A percentile compares a stretch with the other conserved stretches of the same genome.
phyloP scores from a whole-genome alignment of 176 grass and related monocot species.

The Oropetium thomaeum region DNA sequence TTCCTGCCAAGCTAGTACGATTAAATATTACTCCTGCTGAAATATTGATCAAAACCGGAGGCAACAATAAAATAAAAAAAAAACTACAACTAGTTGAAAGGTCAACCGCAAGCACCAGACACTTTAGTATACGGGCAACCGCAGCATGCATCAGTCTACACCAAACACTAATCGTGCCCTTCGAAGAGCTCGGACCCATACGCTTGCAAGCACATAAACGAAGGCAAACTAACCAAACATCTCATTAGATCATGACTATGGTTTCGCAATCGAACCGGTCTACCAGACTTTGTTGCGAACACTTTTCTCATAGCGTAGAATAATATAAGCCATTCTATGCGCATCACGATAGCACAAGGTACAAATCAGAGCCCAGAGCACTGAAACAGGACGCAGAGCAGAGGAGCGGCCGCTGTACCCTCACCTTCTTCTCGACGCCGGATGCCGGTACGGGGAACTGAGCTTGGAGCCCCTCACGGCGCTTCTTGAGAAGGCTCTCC shows the following conservation, averaged over 20 bases:
- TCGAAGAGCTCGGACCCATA: background rate
- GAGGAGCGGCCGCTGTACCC: background rate
- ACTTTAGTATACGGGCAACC: background rate
- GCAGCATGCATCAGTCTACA: background rate
- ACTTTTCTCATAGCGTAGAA: background rate
- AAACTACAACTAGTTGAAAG: background rate
- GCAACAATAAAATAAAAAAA: background rate
- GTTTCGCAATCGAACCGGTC: conserved; percentile 2
- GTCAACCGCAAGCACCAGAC: background rate
- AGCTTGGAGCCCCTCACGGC: conserved; percentile 76
- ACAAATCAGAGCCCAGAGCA: background rate
- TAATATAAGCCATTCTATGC: background rate
- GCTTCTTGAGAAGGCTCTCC: conserved; percentile 95
- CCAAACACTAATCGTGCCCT: background rate
- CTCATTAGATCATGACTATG: background rate
- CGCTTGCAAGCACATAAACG: too few species aligned
- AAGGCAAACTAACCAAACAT: background rate
- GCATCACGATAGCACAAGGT: background rate
- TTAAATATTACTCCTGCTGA: background rate
- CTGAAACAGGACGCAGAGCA: background rate
- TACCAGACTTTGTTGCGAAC: background rate
- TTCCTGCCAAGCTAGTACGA: background rate
- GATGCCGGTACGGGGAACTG: conserved; percentile 45
- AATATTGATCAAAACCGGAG: too few species aligned
- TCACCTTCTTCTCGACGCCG: conserved; percentile 85